phyloP scores from a whole-genome alignment of 768 basidiomycete genomes.

The Suillus occidentalis region DNA sequence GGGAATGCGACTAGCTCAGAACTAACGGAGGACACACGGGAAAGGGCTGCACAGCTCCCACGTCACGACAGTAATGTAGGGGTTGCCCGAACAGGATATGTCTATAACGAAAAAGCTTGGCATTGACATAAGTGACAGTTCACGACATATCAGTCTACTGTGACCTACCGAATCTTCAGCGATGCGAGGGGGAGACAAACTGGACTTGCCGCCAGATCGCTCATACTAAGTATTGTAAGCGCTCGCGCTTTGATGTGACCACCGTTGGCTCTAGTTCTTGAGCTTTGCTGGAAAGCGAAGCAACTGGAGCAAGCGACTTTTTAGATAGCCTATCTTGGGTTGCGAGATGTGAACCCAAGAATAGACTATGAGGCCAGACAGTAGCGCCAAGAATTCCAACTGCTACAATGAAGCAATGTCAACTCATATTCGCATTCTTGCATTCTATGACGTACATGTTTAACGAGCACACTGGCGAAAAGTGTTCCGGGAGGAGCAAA shows the following conservation, averaged over 20 bases:
- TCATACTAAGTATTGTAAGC: not conserved
- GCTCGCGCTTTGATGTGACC: slow-evolving; percentile 5
- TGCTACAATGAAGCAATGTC: slow-evolving; percentile 36
- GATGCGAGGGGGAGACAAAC: too few species aligned
- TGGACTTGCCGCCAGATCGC: slow-evolving; percentile 4
- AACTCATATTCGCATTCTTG: slow-evolving; percentile 16
- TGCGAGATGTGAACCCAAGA: slow-evolving; percentile 82
- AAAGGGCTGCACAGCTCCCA: too few species aligned
- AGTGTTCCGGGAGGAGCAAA: slow-evolving; percentile 71
- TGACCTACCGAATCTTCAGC: too few species aligned
- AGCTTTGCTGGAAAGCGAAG: not conserved
- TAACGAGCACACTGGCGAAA: slow-evolving; percentile 57
- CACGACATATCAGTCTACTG: too few species aligned
- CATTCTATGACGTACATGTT: slow-evolving; percentile 47
- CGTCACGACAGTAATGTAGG: too few species aligned
- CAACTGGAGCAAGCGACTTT: slow-evolving; percentile 21
- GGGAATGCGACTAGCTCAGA: too few species aligned
- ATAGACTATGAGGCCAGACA: slow-evolving; percentile 93
- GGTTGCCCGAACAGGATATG: too few species aligned
- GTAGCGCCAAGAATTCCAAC: slow-evolving; percentile 81
- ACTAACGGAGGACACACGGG: too few species aligned
- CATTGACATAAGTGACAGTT: too few species aligned
- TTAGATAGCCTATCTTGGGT: slow-evolving; percentile 71
- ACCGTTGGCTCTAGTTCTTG: not conserved
- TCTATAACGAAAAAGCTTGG: too few species aligned